Conservation (phyloP, 2,329 filamentous ascomycete species). For the Penicillium sp. region DNA sequence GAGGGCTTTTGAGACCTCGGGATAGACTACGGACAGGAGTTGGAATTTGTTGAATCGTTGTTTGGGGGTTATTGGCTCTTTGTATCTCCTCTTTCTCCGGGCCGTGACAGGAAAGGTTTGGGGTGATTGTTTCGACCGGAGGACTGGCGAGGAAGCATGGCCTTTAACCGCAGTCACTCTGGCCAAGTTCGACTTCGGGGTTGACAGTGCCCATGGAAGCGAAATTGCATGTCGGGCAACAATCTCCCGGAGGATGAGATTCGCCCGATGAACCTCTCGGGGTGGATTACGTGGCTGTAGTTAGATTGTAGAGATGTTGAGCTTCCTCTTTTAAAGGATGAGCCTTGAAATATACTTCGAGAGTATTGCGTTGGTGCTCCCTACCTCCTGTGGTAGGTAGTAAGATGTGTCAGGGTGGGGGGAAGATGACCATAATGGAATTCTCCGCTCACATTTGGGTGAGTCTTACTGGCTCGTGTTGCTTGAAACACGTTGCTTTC, state of each 20-base stretch:
- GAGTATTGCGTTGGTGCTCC: neutral
- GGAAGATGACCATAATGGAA: neutral
- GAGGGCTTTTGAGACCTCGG: no score
- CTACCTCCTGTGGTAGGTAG: neutral
- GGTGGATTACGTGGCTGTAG: neutral
- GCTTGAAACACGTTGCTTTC: neutral
- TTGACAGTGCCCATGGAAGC: neutral
- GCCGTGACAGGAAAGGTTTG: neutral
- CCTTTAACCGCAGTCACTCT: neutral
- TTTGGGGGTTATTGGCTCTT: neutral
- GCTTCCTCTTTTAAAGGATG: constrained; percentile 4
- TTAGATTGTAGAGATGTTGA: neutral
- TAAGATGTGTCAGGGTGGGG: neutral
- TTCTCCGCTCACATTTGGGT: neutral
- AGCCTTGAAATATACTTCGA: neutral
- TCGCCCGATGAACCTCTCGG: neutral
- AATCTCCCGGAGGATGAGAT: constrained; percentile 6
- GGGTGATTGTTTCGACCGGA: neutral
- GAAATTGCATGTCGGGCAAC: constrained; percentile 2
- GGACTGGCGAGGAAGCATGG: neutral
- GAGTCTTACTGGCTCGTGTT: constrained; percentile 4
- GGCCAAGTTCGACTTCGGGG: neutral
- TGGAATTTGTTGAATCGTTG: no score
- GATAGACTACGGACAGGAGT: no score
- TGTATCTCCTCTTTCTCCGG: neutral